Base-by-base conservation (phyloP, 768 basidiomycete species). In the Asterophora parasitica region DNA sequence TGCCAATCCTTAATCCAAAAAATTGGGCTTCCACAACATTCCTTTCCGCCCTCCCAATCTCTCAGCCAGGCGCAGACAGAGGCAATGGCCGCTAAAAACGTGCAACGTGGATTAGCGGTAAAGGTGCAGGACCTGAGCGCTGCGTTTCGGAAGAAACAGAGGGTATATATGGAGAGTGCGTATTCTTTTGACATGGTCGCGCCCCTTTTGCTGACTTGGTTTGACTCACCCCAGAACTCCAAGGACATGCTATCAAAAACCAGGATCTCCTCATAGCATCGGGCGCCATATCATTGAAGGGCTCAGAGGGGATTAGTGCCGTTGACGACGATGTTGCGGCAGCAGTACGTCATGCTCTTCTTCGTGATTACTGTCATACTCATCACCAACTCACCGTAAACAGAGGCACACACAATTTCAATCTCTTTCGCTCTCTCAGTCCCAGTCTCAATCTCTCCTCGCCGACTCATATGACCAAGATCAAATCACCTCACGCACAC, bases 101-200 rank as follows among this genome's bases (percentile, higher is more conserved):
- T 97, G 16, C 96, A 98, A 65, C 82, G 92, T 34, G 93, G 85
- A 16, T 80, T 99, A 44, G 96, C 96, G n/a, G 92, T 89, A 31
- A 92, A 92, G 65, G 82, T 97, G 10, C 96, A 98, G 70, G 91
- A 92, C 58, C 75, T 93, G 44, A 94, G 92, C 58, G 87, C 85
- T 16, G 74, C 83, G 10, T 97, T 99, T 63, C 81, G 96, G 53
- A 97, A 96, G 76, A 98, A 95, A 72, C 96, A 99, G 68, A 84
- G 92, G 50, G 88, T 95, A 27, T 98, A 97, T 67, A 88, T 99
- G 88, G 88, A 96, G 70, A 94, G 96, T 95, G 64, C 68, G 94
- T 78, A 46, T 54, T 45, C 41, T 44, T 12, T 41, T 44, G 36
- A 4, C 35, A 11, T 48, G 31, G 33, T n/a, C 20, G 13, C 11